Conservation (phyloP, 768 basidiomycete species). For the Boletus insuetus region DNA sequence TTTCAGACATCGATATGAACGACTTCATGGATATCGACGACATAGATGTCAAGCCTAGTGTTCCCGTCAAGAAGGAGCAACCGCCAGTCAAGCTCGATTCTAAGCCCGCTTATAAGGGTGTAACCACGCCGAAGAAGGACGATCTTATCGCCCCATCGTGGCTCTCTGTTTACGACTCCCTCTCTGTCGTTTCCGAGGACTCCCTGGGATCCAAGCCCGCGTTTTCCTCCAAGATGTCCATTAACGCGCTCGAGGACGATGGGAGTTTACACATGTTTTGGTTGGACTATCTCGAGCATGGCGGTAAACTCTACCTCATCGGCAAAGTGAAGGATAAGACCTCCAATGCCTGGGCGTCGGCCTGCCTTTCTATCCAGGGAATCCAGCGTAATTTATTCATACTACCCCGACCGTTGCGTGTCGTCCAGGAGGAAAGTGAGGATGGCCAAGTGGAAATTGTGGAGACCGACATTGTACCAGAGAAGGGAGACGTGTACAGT, state of each 20-base stretch:
- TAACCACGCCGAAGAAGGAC: constrained; percentile 41
- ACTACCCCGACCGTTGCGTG: constrained; percentile 68
- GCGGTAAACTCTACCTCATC: constrained; percentile 82
- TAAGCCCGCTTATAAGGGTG: constrained; percentile 8
- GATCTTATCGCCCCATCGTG: constrained; percentile 53
- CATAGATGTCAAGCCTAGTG: constrained; percentile 42
- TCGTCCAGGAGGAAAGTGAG: constrained; percentile 37
- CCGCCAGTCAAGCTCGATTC: constrained; percentile 4
- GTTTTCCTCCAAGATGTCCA: constrained; percentile 37
- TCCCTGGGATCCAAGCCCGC: constrained; percentile 45
- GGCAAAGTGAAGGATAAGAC: constrained; percentile 87
- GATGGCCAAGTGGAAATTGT: constrained; percentile 36
- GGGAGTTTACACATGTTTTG: constrained; percentile 91
- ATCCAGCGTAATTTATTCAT: constrained; percentile 90
- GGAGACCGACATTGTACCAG: constrained; percentile 76
- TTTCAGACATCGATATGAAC: constrained; percentile 60
- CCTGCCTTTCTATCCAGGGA: constrained; percentile 81
- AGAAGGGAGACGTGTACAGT: constrained; percentile 64
- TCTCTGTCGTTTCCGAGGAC: constrained; percentile 60
- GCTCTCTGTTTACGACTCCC: constrained; percentile 74
- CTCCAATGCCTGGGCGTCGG: constrained; percentile 67
- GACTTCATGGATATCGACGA: constrained; percentile 60
- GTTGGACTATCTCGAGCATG: constrained; percentile 89
- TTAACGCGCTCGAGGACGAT: constrained; percentile 74
- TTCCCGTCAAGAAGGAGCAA: constrained; percentile 25